These are phyloP conservation scores for Berkeleyomyces rouxiae DNA, from an alignment of 2,329 filamentous ascomycete species.

Conservation along the genomic window DNA sequence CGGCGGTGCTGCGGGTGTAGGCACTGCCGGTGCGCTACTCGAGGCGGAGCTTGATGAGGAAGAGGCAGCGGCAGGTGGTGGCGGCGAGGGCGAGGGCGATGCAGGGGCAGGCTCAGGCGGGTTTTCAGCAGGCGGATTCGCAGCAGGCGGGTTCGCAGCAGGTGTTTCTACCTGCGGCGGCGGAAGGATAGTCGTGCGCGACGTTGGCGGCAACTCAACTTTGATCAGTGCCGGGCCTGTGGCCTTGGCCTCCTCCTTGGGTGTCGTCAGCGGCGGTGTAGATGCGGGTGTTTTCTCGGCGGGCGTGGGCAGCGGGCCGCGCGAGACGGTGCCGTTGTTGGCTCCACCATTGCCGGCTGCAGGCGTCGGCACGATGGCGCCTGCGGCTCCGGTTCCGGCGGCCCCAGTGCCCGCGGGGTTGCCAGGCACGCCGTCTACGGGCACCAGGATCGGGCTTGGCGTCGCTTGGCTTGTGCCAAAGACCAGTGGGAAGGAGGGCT, in stretches of 20 bases:
- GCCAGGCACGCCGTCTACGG: not conserved
- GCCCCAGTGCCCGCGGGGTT: too few species aligned
- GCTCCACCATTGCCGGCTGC: not conserved
- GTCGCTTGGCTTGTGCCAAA: slow-evolving; percentile 3
- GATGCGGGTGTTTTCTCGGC: not conserved
- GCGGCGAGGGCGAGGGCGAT: not conserved
- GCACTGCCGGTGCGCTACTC: not conserved
- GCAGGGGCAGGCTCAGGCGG: not conserved
- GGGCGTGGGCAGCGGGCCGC: not conserved
- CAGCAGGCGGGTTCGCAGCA: not conserved
- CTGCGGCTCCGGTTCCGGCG: not conserved
- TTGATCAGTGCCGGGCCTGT: not conserved
- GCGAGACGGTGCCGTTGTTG: not conserved
- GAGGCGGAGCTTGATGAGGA: not conserved
- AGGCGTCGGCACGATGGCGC: not conserved
- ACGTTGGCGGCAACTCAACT: not conserved
- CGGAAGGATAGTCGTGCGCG: not conserved
- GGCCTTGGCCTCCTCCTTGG: not conserved
- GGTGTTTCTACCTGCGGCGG: not conserved
- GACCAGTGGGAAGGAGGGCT: not conserved
- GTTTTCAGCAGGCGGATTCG: not conserved
- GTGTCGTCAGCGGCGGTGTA: not conserved
- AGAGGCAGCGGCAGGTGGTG: not conserved
- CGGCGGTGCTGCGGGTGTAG: not conserved
- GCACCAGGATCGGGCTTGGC: slow-evolving; percentile 9